Percentiles rank a stretch among this genome's conserved stretches.
Conservation (phyloP, 768 basidiomycete species). For the Tylopilus cervinicoccineus region DNA sequence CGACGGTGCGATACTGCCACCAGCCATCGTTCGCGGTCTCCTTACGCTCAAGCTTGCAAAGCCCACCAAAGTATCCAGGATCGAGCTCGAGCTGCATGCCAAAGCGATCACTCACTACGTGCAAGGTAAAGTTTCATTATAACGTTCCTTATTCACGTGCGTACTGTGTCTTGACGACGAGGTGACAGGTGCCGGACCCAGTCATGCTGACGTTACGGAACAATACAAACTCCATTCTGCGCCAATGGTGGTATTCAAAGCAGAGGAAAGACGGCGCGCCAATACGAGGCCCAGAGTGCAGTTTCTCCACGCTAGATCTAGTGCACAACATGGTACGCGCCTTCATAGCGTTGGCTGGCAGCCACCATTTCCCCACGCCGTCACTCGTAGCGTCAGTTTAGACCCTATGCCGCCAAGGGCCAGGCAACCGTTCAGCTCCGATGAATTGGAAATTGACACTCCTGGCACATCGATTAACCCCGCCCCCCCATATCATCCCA, state of each 20-base stretch:
- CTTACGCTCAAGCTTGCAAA: conserved; percentile 64
- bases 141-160: not conserved
- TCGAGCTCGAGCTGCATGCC: conserved; percentile 76
- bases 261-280: conserved; percentile 34
- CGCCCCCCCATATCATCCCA: conserved; percentile 32
- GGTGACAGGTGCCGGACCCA: conserved; percentile 54
- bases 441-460: conserved; percentile 1
- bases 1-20: conserved; percentile 46
- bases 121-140: conserved; percentile 71
- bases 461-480: conserved; percentile 11
- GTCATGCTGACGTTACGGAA: conserved; percentile 73
- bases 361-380: not conserved
- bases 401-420: conserved; percentile 6
- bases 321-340: not conserved
- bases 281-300: conserved; percentile 14
- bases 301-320: not conserved
- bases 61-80: conserved; percentile 80
- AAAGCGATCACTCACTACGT: conserved; percentile 73
- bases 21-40: conserved; percentile 62
- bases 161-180: not conserved
- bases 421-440: conserved; percentile 9
- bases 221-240: conserved; percentile 72
- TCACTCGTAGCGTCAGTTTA: conserved; percentile 9
- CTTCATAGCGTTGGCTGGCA: not conserved
- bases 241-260: conserved; percentile 69